Evolutionary conservation across 1,139 yeast species (phyloP).

Genomic region (Zygotorulaspora mrakii): DNA sequence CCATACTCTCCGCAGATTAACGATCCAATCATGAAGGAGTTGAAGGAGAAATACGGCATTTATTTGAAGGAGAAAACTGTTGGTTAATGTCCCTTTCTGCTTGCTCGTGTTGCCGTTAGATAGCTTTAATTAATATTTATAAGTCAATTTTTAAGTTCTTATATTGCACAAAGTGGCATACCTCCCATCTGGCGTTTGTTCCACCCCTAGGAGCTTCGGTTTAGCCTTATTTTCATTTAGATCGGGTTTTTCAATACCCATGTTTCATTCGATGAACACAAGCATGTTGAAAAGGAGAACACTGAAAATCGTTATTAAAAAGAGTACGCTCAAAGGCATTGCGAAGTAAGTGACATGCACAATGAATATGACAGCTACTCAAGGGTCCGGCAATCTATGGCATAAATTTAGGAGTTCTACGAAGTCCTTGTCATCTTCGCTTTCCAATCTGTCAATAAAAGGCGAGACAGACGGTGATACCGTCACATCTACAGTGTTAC

Average conservation of each 20-base stretch:
- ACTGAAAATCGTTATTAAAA: too few relatives aligned
- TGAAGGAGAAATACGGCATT: slow-evolving; percentile 86
- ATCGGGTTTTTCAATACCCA: too few relatives aligned
- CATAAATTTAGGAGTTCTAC: slow-evolving; percentile 34
- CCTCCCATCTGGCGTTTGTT: too few relatives aligned
- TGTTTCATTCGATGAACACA: too few relatives aligned
- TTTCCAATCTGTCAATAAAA: slow-evolving; percentile 32
- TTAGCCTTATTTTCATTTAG: too few relatives aligned
- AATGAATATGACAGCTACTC: slow-evolving; percentile 10
- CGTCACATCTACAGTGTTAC: slow-evolving; percentile 38
- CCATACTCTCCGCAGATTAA: slow-evolving; percentile 90
- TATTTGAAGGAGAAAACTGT: slow-evolving; percentile 83
- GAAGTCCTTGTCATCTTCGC: slow-evolving; percentile 32
- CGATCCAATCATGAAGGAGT: slow-evolving; percentile 83
- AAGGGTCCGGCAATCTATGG: slow-evolving; percentile 31
- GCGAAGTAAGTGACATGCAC: neutral
- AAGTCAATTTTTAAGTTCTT: neutral
- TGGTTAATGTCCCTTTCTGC: slow-evolving; percentile 17
- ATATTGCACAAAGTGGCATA: too few relatives aligned
- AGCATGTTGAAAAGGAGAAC: too few relatives aligned
- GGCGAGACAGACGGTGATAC: slow-evolving; percentile 41
- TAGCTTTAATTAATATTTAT: neutral
- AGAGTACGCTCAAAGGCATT: too few relatives aligned
- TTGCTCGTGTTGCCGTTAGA: neutral
- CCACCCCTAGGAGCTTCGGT: too few relatives aligned